Conservation (phyloP, 2,329 filamentous ascomycete species). For the Mollisiaceae sp. region DNA sequence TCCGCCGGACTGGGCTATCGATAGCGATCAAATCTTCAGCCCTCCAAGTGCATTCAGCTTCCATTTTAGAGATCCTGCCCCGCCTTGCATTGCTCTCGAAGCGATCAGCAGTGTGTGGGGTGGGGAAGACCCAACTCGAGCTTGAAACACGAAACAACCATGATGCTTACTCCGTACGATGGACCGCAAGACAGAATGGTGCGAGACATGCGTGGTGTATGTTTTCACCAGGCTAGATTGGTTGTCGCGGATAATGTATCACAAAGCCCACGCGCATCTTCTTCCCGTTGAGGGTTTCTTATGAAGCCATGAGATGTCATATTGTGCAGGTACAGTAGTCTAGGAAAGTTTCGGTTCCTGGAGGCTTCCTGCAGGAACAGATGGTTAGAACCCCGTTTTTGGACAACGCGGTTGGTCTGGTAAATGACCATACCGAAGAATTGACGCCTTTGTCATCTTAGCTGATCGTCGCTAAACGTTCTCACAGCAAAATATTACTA, state of each 20-base stretch:
- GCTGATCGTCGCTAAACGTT: not conserved
- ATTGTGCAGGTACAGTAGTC: conserved; percentile 22
- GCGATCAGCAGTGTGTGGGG: conserved; percentile 24
- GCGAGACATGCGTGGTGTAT: conserved; percentile 13
- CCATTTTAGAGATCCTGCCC: conserved; percentile 24
- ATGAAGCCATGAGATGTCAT: conserved; percentile 22
- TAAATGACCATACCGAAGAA: conserved; percentile 7
- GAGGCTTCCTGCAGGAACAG: conserved; percentile 35
- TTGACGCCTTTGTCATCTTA: not conserved
- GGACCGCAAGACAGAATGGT: conserved; percentile 23
- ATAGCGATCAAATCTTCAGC: conserved; percentile 23
- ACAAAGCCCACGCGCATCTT: conserved; percentile 18
- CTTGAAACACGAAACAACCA: conserved; percentile 35
- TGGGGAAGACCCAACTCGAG: conserved; percentile 15
- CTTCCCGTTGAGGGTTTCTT: conserved; percentile 14
- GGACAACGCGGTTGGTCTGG: conserved; percentile 8
- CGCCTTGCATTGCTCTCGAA: conserved; percentile 18
- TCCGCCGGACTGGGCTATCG: conserved; percentile 22
- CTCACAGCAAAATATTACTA: not conserved
- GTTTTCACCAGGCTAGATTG: conserved; percentile 4
- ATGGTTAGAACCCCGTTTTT: not conserved
- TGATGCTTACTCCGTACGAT: conserved; percentile 11
- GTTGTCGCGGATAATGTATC: conserved; percentile 27
- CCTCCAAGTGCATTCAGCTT: conserved; percentile 22
- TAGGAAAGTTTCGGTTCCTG: conserved; percentile 23